Percentiles rank a stretch among this genome's conserved stretches.
These are phyloP conservation scores for Suhomyces pyralidae DNA, from an alignment of 805 yeast genomes.

Conservation along the genomic window DNA sequence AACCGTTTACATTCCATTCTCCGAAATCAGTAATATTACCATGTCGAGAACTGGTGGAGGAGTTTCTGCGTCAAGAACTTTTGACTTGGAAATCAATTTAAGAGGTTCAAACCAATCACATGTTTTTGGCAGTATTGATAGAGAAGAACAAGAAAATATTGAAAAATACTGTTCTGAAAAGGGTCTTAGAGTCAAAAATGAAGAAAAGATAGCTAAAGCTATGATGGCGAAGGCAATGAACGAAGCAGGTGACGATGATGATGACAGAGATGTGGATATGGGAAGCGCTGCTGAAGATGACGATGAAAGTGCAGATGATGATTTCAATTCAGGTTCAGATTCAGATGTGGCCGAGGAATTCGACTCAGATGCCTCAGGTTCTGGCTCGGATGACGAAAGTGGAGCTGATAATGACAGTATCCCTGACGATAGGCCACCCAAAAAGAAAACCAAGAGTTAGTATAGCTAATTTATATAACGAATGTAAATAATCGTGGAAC, in stretches of 20 bases:
- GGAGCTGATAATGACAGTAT: slow-evolving; percentile 27
- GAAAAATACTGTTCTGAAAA: slow-evolving; percentile 76
- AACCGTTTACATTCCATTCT: slow-evolving; percentile 82
- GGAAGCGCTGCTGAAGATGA: slow-evolving; percentile 74
- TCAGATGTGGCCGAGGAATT: slow-evolving; percentile 82
- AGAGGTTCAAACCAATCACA: slow-evolving; percentile 65
- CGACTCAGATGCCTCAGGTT: slow-evolving; percentile 58
- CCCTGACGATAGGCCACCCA: slow-evolving; percentile 14
- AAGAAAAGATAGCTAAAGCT: slow-evolving; percentile 82
- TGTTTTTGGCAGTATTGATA: slow-evolving; percentile 81
- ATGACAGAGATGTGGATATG: slow-evolving; percentile 47
- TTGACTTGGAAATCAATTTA: slow-evolving; percentile 80
- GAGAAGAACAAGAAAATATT: slow-evolving; percentile 81
- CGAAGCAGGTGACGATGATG: slow-evolving; percentile 50
- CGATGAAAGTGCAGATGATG: slow-evolving; percentile 82
- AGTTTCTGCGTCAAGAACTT: slow-evolving; percentile 77
- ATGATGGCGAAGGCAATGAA: slow-evolving; percentile 75
- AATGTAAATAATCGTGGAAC: not conserved
- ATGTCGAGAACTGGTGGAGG: slow-evolving; percentile 86
- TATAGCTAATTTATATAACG: not conserved
- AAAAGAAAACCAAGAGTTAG: slow-evolving; percentile 16
- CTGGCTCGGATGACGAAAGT: slow-evolving; percentile 21
- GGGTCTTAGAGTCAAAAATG: slow-evolving; percentile 79
- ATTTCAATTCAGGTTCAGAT: slow-evolving; percentile 63
- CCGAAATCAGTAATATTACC: slow-evolving; percentile 72